Percentiles rank a stretch among this genome's conserved stretches.
phyloP scores from a whole-genome alignment of 225 moss, liverwort and hornwort genomes.

The Straminergon stramineum region DNA sequence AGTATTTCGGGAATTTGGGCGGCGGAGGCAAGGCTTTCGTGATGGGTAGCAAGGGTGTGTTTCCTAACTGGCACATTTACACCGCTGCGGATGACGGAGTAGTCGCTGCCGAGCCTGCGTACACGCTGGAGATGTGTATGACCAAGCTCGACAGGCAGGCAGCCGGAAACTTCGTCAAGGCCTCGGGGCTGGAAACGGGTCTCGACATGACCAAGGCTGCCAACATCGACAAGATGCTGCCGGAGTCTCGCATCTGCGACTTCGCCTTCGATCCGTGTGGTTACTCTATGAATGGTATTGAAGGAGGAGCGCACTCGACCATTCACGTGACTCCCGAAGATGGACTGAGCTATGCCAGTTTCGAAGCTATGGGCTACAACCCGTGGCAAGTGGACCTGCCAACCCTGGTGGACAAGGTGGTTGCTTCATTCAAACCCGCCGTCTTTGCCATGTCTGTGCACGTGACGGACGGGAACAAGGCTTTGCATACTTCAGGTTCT shows the following conservation, averaged over 20 bases:
- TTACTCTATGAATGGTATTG: conserved; percentile 86
- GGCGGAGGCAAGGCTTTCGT: conserved; percentile 70
- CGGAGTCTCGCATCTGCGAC: conserved; percentile 62
- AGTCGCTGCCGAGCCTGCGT: conserved; percentile 8
- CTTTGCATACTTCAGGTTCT: background rate
- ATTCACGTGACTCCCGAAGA: conserved; percentile 91
- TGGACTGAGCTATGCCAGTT: conserved; percentile 86
- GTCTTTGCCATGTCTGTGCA: conserved; percentile 70
- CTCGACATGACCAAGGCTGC: conserved; percentile 59
- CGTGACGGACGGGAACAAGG: conserved; percentile 19
- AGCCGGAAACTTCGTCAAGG: conserved; percentile 56
- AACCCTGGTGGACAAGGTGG: conserved; percentile 41
- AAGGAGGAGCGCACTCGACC: conserved; percentile 73
- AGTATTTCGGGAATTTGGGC: conserved; percentile 59
- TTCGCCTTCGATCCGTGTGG: conserved; percentile 90
- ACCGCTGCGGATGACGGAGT: conserved; percentile 20
- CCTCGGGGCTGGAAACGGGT: conserved; percentile 32
- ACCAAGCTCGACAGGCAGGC: conserved; percentile 50
- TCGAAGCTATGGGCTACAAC: conserved; percentile 84
- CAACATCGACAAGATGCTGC: conserved; percentile 47
- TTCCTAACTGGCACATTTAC: conserved; percentile 85
- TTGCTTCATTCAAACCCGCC: conserved; percentile 56
- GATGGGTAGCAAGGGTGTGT: conserved; percentile 62
- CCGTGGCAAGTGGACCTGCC: conserved; percentile 37
- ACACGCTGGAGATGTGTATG: conserved; percentile 91